A percentile compares a stretch with the other conserved stretches of the same genome.
Conservation (phyloP, 2,329 filamentous ascomycete genomes). For the Aspergillus pseudonomiae region DNA sequence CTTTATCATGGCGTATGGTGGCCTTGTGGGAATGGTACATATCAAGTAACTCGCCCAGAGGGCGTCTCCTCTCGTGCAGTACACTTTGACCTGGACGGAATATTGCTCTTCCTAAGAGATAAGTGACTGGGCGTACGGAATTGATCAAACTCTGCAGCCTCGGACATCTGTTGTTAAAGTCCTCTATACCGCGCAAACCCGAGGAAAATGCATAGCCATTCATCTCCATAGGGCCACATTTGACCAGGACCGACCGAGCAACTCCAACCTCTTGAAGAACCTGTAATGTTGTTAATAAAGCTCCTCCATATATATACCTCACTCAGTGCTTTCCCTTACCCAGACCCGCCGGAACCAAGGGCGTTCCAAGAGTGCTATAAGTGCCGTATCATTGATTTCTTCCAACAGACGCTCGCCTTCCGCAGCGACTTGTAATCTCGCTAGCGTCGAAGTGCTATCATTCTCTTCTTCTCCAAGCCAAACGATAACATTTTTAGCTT, state of each 20-base stretch:
- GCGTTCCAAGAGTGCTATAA: background rate
- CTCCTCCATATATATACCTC: background rate
- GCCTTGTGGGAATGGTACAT: conserved; percentile 3
- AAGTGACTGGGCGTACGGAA: background rate
- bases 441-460: background rate
- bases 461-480: background rate
- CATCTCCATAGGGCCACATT: background rate
- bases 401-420: background rate
- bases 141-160: background rate
- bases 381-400: background rate
- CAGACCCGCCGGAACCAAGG: background rate
- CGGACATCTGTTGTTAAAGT: background rate
- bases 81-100: background rate
- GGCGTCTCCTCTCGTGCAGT: too few relatives aligned
- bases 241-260: background rate
- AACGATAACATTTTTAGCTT: background rate
- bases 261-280: background rate
- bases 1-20: conserved; percentile 2
- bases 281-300: background rate
- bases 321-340: background rate
- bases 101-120: background rate
- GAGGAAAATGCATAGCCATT: background rate
- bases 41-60: conserved; percentile 2
- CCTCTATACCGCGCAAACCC: background rate
- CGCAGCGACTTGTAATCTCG: background rate